Evolutionary conservation across 2,329 filamentous ascomycete species (phyloP).

Genomic region (Phoma herbarum): DNA sequence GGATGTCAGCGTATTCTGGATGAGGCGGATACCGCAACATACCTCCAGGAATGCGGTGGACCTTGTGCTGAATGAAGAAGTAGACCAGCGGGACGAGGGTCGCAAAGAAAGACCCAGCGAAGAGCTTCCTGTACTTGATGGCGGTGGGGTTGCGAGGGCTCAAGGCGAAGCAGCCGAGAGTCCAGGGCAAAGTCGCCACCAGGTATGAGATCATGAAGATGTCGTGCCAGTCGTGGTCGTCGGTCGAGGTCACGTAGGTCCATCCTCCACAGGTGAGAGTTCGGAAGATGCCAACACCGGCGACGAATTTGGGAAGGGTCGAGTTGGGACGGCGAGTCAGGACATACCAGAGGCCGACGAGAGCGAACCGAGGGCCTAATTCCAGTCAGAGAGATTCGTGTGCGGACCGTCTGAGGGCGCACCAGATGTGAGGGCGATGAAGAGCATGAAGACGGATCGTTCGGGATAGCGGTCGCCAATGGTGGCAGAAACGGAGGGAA

Average conservation of each 20-base stretch:
- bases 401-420: constrained; percentile 28
- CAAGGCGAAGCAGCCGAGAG: constrained; percentile 83
- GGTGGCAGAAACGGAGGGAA: constrained; percentile 93
- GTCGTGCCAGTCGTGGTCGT: constrained; percentile 98
- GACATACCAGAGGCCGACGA: constrained; percentile 92
- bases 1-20: not conserved
- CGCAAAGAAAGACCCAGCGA: constrained; percentile 86
- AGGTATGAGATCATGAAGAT: constrained; percentile 99
- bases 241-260: constrained; percentile 98
- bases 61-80: constrained; percentile 98
- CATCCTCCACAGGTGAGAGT: constrained; percentile 96
- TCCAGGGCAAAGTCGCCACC: constrained; percentile 94
- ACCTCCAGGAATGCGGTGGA: constrained; percentile 94
- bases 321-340: constrained; percentile 80
- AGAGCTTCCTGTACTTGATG: constrained; percentile 86
- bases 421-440: constrained; percentile 95
- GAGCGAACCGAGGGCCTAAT: constrained; percentile 85
- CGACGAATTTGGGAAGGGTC: constrained; percentile 81
- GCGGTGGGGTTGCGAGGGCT: constrained; percentile 85
- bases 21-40: constrained; percentile 45
- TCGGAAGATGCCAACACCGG: constrained; percentile 80
- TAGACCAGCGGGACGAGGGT: constrained; percentile 91
- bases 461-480: constrained; percentile 98
- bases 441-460: constrained; percentile 94
- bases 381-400: constrained; percentile 18